Base-by-base conservation (phyloP, 176 grass and related monocot species). In the Carex cristatella region DNA sequence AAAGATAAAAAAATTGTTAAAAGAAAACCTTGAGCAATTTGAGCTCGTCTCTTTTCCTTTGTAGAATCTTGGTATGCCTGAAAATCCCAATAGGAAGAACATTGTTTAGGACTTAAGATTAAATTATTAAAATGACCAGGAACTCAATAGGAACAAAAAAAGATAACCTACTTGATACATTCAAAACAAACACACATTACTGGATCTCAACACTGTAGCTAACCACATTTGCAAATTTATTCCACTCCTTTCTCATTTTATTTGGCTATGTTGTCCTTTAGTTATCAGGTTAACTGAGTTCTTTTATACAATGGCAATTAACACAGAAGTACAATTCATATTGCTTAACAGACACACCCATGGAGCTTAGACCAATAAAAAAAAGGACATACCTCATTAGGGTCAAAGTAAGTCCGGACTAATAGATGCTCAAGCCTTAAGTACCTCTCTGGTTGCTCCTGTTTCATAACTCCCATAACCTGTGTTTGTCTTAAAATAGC, bases 391-490 rank as follows among this genome's bases (percentile, higher is more conserved):
- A 99, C 96, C 93, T 99, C 96, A 80, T 92, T 95, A 7, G 91
- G 87, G 56, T 99, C 96, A 59, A 95, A 99, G 81, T 99, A 99
- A 60, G 96, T 95, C 3, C 88, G 91, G 56, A 95, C 96, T 81
- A 95, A 87, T 81, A 99, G 91, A 82, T 99, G 96, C 86, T 99
- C 96, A 28, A 95, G 93, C 80, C 93, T 89, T 38, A 99, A 86
- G 85, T 99, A 99, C 54, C 93, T 92, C 80, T 99, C 93, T 1
- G 96, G 96, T 84, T 99, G 93, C 85, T 95, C 96, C 92, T 99
- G 96, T 83, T 99, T 95, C 96, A 99, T 99, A 18, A 99, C 80
- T 30, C 96, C 96, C 96, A 99, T 99, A 59, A 94, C 96, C 77
- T 95, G 96, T 27, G 96, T 99, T 85, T 99, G 96, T 49, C 93